Evolutionary conservation across 2,329 filamentous ascomycete genomes (phyloP), one percentile per base, ranked within the genome.

Genomic region (Hypoxylon sp.): DNA sequence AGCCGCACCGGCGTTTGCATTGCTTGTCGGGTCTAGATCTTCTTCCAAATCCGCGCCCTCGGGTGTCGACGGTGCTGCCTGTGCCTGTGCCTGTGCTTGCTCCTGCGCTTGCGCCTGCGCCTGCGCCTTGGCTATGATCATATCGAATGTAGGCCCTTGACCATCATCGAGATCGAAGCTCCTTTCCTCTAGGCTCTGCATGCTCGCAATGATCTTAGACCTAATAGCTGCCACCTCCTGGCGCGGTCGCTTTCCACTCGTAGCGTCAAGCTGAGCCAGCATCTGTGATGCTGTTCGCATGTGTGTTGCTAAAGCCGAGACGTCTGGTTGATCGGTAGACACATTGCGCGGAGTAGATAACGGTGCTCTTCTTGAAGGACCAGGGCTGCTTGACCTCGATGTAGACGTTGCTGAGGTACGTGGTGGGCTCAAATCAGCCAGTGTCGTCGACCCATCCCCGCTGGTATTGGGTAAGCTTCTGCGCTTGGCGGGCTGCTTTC

Each of bases 281-380:
- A 95, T 95, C 73, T 93, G 90, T 11, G 91, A 91, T 3, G 91
- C 91, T 3, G 90, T 92, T 17, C 91, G 85, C 90, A 95, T 95
- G 72, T 95, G 91, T 10, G 90, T 93, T 10, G 91, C 91, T 26
- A 95, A 77, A 2, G 91, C 91, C 9, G 89, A 91, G 65, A 94
- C 90, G 69, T 95, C 91, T 1, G 89, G 88, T 70, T 92, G 89
- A 56, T 92, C 89, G 9, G 78, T 76, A 13, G 83, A 77, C 21
- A 79, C 79, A 63, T 81, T 83, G 43, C 83, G 80, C 48, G 80
- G 79, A 41, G 79, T 77, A 15, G 83, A 78, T 21, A 89, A 66
- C 3, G 86, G 86, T 80, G 87, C 82, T 71, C 85, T 86, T 51
- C 86, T 79, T n/a, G 77, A 69, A 3, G 79, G 78, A 1, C 78